Base-by-base conservation (phyloP, 2,329 filamentous ascomycete species). In the Chalaropsis thielavioides region DNA sequence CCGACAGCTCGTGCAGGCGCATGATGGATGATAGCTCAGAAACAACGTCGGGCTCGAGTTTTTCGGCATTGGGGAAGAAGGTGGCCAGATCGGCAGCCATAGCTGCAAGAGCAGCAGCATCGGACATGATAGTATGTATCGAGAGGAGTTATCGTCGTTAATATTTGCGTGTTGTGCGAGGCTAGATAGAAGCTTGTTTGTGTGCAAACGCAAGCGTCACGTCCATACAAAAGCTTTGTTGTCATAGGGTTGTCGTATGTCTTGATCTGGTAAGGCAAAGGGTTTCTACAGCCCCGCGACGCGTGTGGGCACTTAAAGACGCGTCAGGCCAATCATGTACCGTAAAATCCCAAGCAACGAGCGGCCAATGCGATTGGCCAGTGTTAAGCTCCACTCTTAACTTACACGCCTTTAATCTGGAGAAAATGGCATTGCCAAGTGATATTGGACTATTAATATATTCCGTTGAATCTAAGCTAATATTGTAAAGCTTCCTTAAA, bases 11-110 rank as follows among this genome's bases (percentile, higher is more conserved):
- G 76, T 96, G 90, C 67, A 97, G 80, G 64, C 87, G 85, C 77
- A 94, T 82, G 73, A 96, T 95, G 66, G 90, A 95, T 72, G 88
- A 82, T 69, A 99, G 79, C 76, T 96, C 92, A 63, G 81, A 78
- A 69, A 90, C 78, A 66, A 97, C 83, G 74, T 97, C 92, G 68
- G 85, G 78, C 68, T 90, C 83, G 5, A 97, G 79, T 44, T 82
- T 76, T 77, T 81, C 72, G 74, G 79, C 71, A 74, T 79, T 71
- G 71, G 77, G 67, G 83, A 92, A 77, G 78, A 72, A 74, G 69
- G 77, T 74, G 67, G 78, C 79, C 64, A 80, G 70, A 69, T 79
- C 76, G 49, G 59, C 66, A 38, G 63, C 63, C 10, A 41, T 41
- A 10, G 63, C 56, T 24, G 62, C 66, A n/a, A 59, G 59, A n/a